A percentile compares a stretch with the other conserved stretches of the same genome.
These are phyloP conservation scores for Epichloe baconii DNA, from an alignment of 2,329 filamentous ascomycete species.

Conservation along the genomic window DNA sequence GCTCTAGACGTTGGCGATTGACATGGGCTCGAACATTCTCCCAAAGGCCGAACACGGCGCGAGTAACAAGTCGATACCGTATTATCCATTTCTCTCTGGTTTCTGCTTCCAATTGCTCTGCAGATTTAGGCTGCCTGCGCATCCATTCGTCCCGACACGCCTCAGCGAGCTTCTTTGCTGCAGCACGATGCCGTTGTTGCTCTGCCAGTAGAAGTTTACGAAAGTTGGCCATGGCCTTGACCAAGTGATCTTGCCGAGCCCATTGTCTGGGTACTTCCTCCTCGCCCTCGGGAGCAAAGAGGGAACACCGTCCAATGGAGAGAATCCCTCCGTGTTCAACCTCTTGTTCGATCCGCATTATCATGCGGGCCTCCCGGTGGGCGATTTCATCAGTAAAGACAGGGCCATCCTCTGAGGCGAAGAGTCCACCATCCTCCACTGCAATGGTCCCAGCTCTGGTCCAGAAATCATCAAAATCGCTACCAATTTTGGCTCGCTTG, in stretches of 20 bases:
- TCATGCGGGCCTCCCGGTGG: slow-evolving; percentile 52
- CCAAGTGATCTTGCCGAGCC: slow-evolving; percentile 75
- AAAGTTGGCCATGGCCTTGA: slow-evolving; percentile 68
- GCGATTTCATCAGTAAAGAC: slow-evolving; percentile 49
- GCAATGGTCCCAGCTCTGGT: slow-evolving; percentile 34
- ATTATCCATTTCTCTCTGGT: slow-evolving; percentile 52
- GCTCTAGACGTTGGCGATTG: slow-evolving; percentile 43
- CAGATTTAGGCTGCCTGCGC: slow-evolving; percentile 57
- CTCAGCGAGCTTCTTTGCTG: slow-evolving; percentile 67
- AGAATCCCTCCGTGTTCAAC: slow-evolving; percentile 63
- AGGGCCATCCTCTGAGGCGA: slow-evolving; percentile 40
- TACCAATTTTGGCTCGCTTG: slow-evolving; percentile 37
- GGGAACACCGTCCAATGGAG: slow-evolving; percentile 54
- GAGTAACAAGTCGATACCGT: slow-evolving; percentile 61
- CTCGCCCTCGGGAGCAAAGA: slow-evolving; percentile 57
- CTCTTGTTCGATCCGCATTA: slow-evolving; percentile 59
- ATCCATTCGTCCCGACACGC: slow-evolving; percentile 67
- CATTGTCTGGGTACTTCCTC: slow-evolving; percentile 70
- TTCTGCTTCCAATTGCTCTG: slow-evolving; percentile 73
- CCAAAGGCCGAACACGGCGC: slow-evolving; percentile 42
- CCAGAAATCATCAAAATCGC: slow-evolving; percentile 46
- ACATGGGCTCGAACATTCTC: slow-evolving; percentile 50
- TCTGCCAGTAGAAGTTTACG: slow-evolving; percentile 69
- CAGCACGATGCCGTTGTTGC: slow-evolving; percentile 60
- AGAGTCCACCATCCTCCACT: slow-evolving; percentile 45